Evolutionary conservation across 805 yeast species (phyloP), one percentile per base, ranked within the genome.

Genomic region (Metschnikowia baotianmanensis): DNA sequence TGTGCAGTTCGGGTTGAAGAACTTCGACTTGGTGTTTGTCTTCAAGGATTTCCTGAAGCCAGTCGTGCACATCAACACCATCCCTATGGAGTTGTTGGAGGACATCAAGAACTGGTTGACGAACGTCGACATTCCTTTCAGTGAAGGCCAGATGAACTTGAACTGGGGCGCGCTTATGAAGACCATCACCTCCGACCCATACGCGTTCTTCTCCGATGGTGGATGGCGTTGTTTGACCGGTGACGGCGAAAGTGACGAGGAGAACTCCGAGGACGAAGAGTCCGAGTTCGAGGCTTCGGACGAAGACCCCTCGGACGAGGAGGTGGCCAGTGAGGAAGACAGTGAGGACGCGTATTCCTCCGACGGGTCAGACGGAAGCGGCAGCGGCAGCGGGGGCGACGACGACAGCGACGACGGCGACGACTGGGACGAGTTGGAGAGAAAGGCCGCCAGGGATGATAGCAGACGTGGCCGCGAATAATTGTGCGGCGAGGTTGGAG

Each of bases 121-220:
- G n/a, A 96, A 93, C 61, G 96, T 93, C 58, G 99, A 93, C 62
- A 85, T 93, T 48, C 96, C 99, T 27, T 82, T 76, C 69, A 85
- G 90, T 58, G 96, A 89, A 56, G 96, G 97, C 39, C 90, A 95
- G 32, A 84, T 93, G 67, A 91, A 91, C 69, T 80, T 93, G 77
- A 89, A 88, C 68, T 93, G 99, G 99, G 72, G 81, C 11, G 83
- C 89, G 18, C 90, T 93, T 59, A 91, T 93, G 96, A 91, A 89
- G 67, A 88, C 97, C 0, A 80, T 91, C 48, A 80, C 77, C 50
- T 82, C 89, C 4, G 96, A 93, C 62, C 98, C 99, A 11, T 88
- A 88, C 60, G 91, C 88, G 58, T 93, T 93, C 69, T 93, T 90
- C 65, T 65, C 63, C 13, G 95, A 87, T 56, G 99, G 98, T 41